Conservation (phyloP, 805 yeast genomes). For the Cyberlindnera mississippiensis region DNA sequence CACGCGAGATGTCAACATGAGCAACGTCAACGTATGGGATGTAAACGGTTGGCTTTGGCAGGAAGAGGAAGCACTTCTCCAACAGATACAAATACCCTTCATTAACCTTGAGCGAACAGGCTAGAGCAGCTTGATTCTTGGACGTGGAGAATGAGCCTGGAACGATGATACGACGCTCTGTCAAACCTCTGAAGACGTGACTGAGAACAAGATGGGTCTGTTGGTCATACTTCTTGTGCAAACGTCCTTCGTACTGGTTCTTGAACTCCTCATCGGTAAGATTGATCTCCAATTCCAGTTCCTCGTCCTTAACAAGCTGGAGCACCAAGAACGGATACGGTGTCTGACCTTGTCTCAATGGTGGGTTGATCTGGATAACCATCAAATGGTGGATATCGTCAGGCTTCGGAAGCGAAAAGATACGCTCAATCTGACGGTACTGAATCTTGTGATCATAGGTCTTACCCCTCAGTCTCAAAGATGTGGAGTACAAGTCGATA, state of each 20-base stretch:
- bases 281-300: conserved; percentile 84
- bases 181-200: conserved; percentile 84
- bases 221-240: conserved; percentile 73
- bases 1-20: conserved; percentile 78
- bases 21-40: conserved; percentile 83
- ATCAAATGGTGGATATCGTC: conserved; percentile 89
- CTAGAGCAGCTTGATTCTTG: conserved; percentile 77
- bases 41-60: conserved; percentile 90
- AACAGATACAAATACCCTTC: conserved; percentile 94
- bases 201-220: conserved; percentile 83
- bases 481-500: conserved; percentile 84
- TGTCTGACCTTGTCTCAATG: conserved; percentile 97
- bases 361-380: conserved; percentile 92
- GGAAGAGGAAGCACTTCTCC: conserved; percentile 85
- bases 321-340: conserved; percentile 88
- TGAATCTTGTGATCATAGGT: conserved; percentile 96
- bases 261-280: conserved; percentile 79
- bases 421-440: conserved; percentile 83
- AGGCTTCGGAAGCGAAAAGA: conserved; percentile 89
- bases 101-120: conserved; percentile 90
- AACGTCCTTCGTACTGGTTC: conserved; percentile 66
- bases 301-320: conserved; percentile 89
- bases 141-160: conserved; percentile 81
- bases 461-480: conserved; percentile 91
- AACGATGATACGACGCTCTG: conserved; percentile 77